Percentiles rank a stretch among this genome's conserved stretches.
phyloP scores from a whole-genome alignment of 257 asterid species.

The Schizonepeta tenuifolia region DNA sequence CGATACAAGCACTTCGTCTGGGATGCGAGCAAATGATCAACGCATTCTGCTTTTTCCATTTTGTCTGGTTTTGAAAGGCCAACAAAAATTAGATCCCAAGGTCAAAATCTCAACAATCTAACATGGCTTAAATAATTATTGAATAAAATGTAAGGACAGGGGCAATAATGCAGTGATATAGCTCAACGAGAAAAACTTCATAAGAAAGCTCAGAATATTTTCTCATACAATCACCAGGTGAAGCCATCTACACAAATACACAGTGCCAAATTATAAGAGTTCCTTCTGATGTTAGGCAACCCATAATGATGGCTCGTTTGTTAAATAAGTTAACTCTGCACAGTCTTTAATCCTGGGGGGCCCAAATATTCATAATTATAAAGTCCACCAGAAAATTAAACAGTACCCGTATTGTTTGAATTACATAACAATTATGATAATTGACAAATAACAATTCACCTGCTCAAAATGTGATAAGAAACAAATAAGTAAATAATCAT shows the following conservation, averaged over 20 bases:
- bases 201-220: not conserved
- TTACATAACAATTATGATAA: too few species aligned
- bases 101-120: not conserved
- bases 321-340: not conserved
- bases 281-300: not conserved
- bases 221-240: not conserved
- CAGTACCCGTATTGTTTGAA: too few species aligned
- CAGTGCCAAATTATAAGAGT: not conserved
- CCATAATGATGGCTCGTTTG: not conserved
- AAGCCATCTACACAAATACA: not conserved
- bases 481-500: too few species aligned
- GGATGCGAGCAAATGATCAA: slow-evolving; percentile 28
- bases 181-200: not conserved
- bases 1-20: slow-evolving; percentile 26
- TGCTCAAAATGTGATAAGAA: too few species aligned
- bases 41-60: not conserved
- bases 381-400: too few species aligned
- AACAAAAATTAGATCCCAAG: not conserved
- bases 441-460: too few species aligned
- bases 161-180: not conserved
- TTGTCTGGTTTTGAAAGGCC: not conserved
- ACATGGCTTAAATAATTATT: not conserved
- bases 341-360: not conserved
- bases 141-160: not conserved
- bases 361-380: too few species aligned